Conservation (phyloP, 164 flowering plant species). For the Vitis cinerea region DNA sequence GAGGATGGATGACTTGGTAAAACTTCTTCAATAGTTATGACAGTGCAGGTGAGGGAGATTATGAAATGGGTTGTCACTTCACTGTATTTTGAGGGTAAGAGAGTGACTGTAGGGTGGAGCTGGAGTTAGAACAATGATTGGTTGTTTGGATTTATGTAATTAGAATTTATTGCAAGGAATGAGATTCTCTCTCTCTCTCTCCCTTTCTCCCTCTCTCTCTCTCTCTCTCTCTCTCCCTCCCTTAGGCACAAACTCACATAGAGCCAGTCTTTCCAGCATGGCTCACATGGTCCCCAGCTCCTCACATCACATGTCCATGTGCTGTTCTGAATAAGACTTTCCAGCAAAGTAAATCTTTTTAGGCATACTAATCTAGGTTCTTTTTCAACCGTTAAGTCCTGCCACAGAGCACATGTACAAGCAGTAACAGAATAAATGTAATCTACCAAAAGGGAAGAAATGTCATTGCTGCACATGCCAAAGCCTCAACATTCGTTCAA, state of each 20-base stretch:
- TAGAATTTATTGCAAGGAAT: conserved; percentile 24
- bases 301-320: conserved; percentile 30
- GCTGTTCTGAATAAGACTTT: conserved; percentile 32
- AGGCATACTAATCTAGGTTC: conserved; percentile 5
- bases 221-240: too few relatives aligned
- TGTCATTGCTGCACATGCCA: background rate
- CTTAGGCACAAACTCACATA: background rate
- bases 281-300: conserved; percentile 38
- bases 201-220: conserved; percentile 10
- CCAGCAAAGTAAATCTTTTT: conserved; percentile 15
- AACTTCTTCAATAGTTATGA: background rate
- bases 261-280: conserved; percentile 21
- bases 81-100: conserved; percentile 9
- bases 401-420: conserved; percentile 10
- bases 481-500: too few relatives aligned
- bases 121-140: conserved; percentile 26
- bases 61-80: conserved; percentile 4
- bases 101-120: conserved; percentile 3
- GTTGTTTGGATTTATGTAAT: conserved; percentile 19
- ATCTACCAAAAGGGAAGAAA: too few relatives aligned
- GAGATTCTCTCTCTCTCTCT: conserved; percentile 22
- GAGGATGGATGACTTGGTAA: too few relatives aligned
- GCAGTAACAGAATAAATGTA: conserved; percentile 6
- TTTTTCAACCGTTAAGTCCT: conserved; percentile 12
- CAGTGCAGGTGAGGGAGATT: background rate